phyloP scores from a whole-genome alignment of 2,329 filamentous ascomycete genomes.

The Penicillium sclerotiorum region DNA sequence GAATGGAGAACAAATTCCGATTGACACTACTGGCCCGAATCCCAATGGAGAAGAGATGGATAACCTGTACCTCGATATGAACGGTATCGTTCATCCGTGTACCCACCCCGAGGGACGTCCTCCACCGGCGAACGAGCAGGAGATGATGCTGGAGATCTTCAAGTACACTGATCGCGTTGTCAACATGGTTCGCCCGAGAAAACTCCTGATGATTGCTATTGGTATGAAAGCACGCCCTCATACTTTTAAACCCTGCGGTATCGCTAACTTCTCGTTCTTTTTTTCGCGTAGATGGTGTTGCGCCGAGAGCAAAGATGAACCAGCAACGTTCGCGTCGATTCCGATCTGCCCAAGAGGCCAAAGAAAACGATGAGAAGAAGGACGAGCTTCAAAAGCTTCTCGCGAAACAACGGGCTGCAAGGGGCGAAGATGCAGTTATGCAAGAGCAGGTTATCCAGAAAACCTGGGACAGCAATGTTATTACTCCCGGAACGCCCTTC shows the following conservation, averaged over 20 bases:
- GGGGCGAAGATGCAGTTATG: conserved; percentile 59
- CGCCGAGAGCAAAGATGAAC: conserved; percentile 98
- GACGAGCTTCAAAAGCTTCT: conserved; percentile 83
- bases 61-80: conserved; percentile 98
- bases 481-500: conserved; percentile 96
- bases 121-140: conserved; percentile 88
- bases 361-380: conserved; percentile 91
- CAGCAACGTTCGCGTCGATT: conserved; percentile 97
- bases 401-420: conserved; percentile 73
- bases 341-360: conserved; percentile 88
- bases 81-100: conserved; percentile 98
- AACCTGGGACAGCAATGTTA: conserved; percentile 86
- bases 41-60: conserved; percentile 98
- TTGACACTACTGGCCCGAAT: conserved; percentile 82
- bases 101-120: conserved; percentile 95
- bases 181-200: conserved; percentile 96
- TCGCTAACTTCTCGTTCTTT: conserved; percentile 3
- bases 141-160: conserved; percentile 99
- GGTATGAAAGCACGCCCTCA: conserved; percentile 52
- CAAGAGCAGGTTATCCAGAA: conserved; percentile 71
- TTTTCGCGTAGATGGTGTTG: conserved; percentile 78
- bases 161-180: conserved; percentile 98
- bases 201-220: conserved; percentile 96
- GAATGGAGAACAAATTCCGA: conserved; percentile 80
- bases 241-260: no score